Conservation (phyloP, 208 protist species). For the Strigomonas galati region DNA sequence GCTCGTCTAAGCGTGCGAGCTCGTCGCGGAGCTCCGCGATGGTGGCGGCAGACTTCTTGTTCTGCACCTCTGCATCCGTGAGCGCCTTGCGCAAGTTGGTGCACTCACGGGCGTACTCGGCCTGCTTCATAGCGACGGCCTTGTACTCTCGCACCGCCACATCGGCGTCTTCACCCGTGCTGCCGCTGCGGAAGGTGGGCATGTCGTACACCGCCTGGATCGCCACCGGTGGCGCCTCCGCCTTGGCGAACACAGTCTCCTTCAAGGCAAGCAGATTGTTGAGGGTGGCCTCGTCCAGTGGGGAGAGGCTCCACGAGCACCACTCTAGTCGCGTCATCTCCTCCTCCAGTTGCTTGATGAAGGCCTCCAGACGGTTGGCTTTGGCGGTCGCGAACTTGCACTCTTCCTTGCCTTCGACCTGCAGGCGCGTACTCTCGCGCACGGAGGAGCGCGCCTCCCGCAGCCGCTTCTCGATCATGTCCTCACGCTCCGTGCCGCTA, state of each 20-base stretch:
- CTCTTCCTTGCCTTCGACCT: constrained; percentile 70
- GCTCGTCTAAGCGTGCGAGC: constrained; percentile 32
- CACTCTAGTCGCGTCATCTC: constrained; percentile 74
- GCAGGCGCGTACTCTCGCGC: constrained; percentile 48
- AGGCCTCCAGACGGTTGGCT: constrained; percentile 44
- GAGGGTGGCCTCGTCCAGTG: constrained; percentile 46
- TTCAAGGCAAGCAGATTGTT: constrained; percentile 59
- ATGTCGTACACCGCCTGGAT: constrained; percentile 23
- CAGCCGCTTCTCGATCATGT: constrained; percentile 44
- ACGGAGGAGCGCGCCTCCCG: constrained; percentile 37
- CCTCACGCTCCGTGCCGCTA: constrained; percentile 22
- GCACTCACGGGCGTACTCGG: constrained; percentile 55
- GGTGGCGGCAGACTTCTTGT: constrained; percentile 21
- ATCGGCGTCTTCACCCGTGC: constrained; percentile 22
- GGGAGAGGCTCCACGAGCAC: constrained; percentile 24
- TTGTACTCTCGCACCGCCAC: constrained; percentile 75
- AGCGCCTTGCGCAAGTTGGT: constrained; percentile 44
- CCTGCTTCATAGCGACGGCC: constrained; percentile 46
- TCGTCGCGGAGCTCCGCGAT: constrained; percentile 49
- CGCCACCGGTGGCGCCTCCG: constrained; percentile 49
- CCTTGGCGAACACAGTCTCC: constrained; percentile 74
- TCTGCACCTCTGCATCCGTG: constrained; percentile 27
- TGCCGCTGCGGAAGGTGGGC: constrained; percentile 3
- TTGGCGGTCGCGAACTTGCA: constrained; percentile 50
- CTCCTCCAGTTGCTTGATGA: constrained; percentile 54